Evolutionary conservation across 2,329 filamentous ascomycete species (phyloP), one percentile per base, ranked within the genome.

Genomic region (Penicillium sp.): DNA sequence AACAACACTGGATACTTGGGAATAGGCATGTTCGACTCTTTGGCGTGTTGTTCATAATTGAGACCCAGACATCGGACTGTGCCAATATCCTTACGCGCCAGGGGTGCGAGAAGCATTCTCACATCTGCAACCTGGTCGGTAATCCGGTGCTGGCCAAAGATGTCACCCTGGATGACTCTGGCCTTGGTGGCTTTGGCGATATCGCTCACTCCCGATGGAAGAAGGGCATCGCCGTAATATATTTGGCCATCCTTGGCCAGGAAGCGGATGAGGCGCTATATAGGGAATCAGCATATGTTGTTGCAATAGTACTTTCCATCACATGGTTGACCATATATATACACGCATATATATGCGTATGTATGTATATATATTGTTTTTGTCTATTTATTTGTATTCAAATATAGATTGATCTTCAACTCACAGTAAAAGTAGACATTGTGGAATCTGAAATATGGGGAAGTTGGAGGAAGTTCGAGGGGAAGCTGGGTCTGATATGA

Each of bases 181-280:
- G 84, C 84, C 58, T 78, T 75, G 43, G 72, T 79, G 2, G 78
- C 76, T 68, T 81, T 77, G 52, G 78, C 71, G 54, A 87, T 76
- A 60, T 87, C 81, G 43, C 66, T 78, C 34, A 77, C 70, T 19
- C 81, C 82, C 0, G 68, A 46, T 3, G 83, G 81, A 19, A 88
- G 76, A 49, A 88, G 80, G 53, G 85, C 84, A 69, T 89, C 84
- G 58, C 85, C 86, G 56, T 87, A 87, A 68, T 87, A 85, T 32
- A 79, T 77, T 49, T 75, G 75, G 64, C 84, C 84, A 61, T 88
- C 82, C 59, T 77, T 80, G 60, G 84, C 81, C 8, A 87, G 77
- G 70, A 88, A 89, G 46, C 85, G 82, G 57, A 89, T 73, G 34
- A 89, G 81, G 61, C 83, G 80, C 81, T 87, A 61, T 31, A 45